Conservation (phyloP, 2,329 filamentous ascomycete genomes). For the Trichophyton mentagrophytes region DNA sequence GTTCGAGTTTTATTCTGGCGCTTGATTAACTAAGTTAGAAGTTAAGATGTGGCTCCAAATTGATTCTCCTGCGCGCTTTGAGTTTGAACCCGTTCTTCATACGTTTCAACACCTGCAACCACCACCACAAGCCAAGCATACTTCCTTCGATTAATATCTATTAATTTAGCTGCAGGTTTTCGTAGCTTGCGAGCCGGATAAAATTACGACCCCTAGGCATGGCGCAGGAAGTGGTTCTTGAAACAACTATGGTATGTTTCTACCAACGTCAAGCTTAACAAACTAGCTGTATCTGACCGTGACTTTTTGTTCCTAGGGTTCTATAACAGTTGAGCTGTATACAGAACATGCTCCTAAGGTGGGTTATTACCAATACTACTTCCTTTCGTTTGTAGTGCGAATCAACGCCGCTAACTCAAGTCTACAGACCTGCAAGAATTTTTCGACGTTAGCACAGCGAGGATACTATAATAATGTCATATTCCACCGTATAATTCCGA, state of each 20-base stretch:
- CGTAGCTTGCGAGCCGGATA: background rate
- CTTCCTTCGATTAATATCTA: background rate
- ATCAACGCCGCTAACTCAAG: background rate
- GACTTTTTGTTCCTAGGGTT: slow-evolving; percentile 46
- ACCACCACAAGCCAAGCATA: background rate
- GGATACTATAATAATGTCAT: slow-evolving; percentile 79
- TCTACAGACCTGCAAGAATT: slow-evolving; percentile 66
- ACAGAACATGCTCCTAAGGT: slow-evolving; percentile 51
- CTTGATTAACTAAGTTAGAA: background rate
- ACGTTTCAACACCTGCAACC: background rate
- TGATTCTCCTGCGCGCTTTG: background rate
- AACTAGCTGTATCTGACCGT: background rate
- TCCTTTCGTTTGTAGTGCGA: background rate
- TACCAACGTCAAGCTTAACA: slow-evolving; percentile 1
- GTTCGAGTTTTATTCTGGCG: background rate
- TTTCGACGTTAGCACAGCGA: slow-evolving; percentile 61
- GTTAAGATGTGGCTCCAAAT: background rate
- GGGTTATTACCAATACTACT: background rate
- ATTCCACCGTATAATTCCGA: slow-evolving; percentile 89
- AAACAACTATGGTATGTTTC: slow-evolving; percentile 64
- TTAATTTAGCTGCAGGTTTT: background rate
- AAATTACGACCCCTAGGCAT: slow-evolving; percentile 33
- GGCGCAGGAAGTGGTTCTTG: slow-evolving; percentile 65
- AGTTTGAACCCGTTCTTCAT: background rate
- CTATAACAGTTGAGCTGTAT: slow-evolving; percentile 82